Evolutionary conservation across 257 asterid species (phyloP), one percentile per base, ranked within the genome.

Genomic region (Misopates orontium): DNA sequence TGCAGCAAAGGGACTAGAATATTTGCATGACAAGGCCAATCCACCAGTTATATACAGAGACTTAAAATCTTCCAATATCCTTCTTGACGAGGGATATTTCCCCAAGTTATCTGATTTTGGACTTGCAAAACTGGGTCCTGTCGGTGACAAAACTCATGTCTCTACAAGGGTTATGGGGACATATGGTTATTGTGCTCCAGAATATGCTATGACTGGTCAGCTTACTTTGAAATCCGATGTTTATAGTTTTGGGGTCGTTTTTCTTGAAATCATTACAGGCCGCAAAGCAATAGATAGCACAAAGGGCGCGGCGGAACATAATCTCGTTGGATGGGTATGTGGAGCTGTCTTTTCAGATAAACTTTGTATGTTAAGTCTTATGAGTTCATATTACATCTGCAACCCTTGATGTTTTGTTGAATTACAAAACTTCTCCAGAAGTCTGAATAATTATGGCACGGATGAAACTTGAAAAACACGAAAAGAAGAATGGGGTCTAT

Each of bases 161-260:
- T 93, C 98, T 2, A 93, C 98, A 9, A 82, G 98, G 80, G 98
- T 92, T 78, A 92, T 92, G 98, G 98, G 98, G 55, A 92, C 98
- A 16, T 92, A 92, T 15, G 98, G 98, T 67, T 92, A 92, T 67
- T 92, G 98, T 77, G 98, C 98, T 61, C 98, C 98, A 0, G 98
- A 92, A 77, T 92, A 92, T 60, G 98, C 98, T 48, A 93, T 93
- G 98, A 93, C 98, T 23, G 98, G 98, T 54, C 98, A 93, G 56
- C 97, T 93, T 72, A 93, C 98, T 22, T 75, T 90, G 79, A 93
- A 93, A 71, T 93, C 98, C 10, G 98, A 93, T 42, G 98, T 93
- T 56, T 93, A 90, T 79, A 93, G 98, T 64, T 93, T 93, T n/a
- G 97, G 98, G 48, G 98, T 93, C 13, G 98, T 93, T 77, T 90